These are phyloP conservation scores for Ajuga chamaepitys DNA, from an alignment of 257 asterid species.

Conservation along the genomic window DNA sequence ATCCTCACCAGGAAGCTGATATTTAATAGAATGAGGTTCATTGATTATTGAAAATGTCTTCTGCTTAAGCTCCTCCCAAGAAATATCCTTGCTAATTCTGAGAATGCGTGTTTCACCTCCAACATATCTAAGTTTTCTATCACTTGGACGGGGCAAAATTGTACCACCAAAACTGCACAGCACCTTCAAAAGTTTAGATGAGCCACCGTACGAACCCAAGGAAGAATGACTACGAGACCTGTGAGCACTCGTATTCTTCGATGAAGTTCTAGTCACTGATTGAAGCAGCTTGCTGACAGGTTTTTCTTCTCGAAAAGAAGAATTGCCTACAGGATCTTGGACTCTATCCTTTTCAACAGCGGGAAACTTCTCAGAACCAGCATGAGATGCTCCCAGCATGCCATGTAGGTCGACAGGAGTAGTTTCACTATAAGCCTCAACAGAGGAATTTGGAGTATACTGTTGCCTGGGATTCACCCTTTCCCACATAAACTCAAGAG, in stretches of 20 bases:
- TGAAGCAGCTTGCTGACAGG: constrained; percentile 31
- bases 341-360: constrained; percentile 35
- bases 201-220: constrained; percentile 33
- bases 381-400: constrained; percentile 39
- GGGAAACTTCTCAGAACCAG: constrained; percentile 37
- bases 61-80: constrained; percentile 67
- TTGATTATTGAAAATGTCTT: constrained; percentile 44
- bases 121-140: constrained; percentile 84
- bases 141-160: constrained; percentile 92
- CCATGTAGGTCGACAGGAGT: constrained; percentile 50
- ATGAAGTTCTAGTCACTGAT: constrained; percentile 34
- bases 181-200: constrained; percentile 47
- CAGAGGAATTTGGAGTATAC: constrained; percentile 39
- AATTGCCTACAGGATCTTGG: constrained; percentile 38
- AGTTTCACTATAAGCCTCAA: constrained; percentile 36
- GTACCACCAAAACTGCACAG: constrained; percentile 94
- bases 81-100: constrained; percentile 56
- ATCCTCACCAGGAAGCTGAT: constrained; percentile 99
- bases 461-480: constrained; percentile 75
- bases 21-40: constrained; percentile 56
- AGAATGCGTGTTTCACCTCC: constrained; percentile 91
- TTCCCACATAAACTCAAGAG: constrained; percentile 92
- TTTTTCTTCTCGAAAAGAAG: constrained; percentile 38
- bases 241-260: constrained; percentile 23
- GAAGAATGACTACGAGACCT: constrained; percentile 37